Percentiles rank a stretch among this genome's conserved stretches.
Conservation (phyloP, 2,329 filamentous ascomycete genomes). For the Capronia epimyces region DNA sequence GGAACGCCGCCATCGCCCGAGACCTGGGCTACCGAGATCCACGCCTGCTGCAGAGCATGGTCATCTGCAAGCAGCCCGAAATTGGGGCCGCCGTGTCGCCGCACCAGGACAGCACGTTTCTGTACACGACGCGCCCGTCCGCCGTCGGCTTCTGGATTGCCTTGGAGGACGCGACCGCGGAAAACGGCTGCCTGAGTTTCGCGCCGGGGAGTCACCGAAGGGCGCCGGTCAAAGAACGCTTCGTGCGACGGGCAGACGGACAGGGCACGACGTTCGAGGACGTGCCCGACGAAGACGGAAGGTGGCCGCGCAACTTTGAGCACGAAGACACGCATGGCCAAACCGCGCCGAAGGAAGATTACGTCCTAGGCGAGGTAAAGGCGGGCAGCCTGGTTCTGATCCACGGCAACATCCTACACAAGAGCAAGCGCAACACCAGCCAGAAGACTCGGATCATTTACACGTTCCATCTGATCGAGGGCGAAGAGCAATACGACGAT, state of each 20-base stretch:
- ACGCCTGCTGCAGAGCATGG: slow-evolving; percentile 82
- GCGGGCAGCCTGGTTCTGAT: slow-evolving; percentile 88
- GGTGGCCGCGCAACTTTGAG: slow-evolving; percentile 56
- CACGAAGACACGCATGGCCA: slow-evolving; percentile 34
- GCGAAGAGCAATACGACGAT: slow-evolving; percentile 70
- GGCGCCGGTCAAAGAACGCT: slow-evolving; percentile 63
- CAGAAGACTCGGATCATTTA: slow-evolving; percentile 87
- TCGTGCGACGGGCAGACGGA: slow-evolving; percentile 59
- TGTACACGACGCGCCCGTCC: slow-evolving; percentile 82
- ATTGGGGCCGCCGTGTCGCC: slow-evolving; percentile 87
- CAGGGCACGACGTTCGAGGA: slow-evolving; percentile 60
- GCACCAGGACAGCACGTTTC: slow-evolving; percentile 87
- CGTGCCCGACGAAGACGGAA: slow-evolving; percentile 57
- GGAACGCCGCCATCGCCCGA: slow-evolving; percentile 60
- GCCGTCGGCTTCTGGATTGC: slow-evolving; percentile 98
- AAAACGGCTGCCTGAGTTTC: slow-evolving; percentile 88
- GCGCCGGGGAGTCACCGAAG: slow-evolving; percentile 73
- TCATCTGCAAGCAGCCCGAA: slow-evolving; percentile 97
- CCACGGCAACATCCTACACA: slow-evolving; percentile 91
- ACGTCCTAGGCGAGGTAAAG: slow-evolving; percentile 80
- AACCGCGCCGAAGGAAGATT: slow-evolving; percentile 46
- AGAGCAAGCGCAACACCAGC: slow-evolving; percentile 89
- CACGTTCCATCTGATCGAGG: slow-evolving; percentile 95
- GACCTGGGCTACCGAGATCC: slow-evolving; percentile 71
- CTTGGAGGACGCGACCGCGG: slow-evolving; percentile 78